Evolutionary conservation across 2,329 filamentous ascomycete genomes (phyloP).

Genomic region (Raffaelea arxii): DNA sequence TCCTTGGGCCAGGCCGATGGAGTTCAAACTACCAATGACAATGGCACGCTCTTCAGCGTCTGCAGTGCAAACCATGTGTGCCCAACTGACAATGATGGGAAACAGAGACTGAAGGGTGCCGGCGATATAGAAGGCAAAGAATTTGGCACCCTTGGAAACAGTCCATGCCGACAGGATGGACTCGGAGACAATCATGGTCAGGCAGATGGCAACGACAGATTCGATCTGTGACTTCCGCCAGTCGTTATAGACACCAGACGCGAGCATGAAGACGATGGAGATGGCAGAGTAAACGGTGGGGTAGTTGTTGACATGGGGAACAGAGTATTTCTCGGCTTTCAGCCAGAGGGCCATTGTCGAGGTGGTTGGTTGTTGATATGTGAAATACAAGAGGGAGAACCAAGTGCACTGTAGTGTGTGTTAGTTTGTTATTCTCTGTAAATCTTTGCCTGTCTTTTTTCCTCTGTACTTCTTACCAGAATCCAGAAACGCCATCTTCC

Average conservation of each 20-base stretch:
- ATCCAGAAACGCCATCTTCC: not conserved
- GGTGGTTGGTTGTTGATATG: not conserved
- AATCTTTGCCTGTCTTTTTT: not conserved
- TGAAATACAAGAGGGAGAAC: not conserved
- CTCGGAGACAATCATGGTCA: not conserved
- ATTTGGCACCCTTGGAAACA: not conserved
- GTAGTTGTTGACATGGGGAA: not conserved
- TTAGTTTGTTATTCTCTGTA: not conserved
- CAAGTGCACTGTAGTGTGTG: not conserved
- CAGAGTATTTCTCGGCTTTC: not conserved
- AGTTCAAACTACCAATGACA: not conserved
- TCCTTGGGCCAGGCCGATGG: not conserved
- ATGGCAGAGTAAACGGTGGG: not conserved
- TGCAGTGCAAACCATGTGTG: not conserved
- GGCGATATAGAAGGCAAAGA: not conserved
- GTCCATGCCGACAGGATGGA: not conserved
- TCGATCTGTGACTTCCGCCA: not conserved
- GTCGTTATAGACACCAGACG: not conserved
- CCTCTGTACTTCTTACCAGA: not conserved
- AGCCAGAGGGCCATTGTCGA: not conserved
- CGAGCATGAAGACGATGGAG: not conserved
- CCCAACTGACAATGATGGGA: not conserved
- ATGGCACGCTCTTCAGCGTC: not conserved
- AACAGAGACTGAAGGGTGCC: not conserved
- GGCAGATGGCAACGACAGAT: not conserved